Base-by-base conservation (phyloP, 208 protist genomes). In the Leishmania turanica region DNA sequence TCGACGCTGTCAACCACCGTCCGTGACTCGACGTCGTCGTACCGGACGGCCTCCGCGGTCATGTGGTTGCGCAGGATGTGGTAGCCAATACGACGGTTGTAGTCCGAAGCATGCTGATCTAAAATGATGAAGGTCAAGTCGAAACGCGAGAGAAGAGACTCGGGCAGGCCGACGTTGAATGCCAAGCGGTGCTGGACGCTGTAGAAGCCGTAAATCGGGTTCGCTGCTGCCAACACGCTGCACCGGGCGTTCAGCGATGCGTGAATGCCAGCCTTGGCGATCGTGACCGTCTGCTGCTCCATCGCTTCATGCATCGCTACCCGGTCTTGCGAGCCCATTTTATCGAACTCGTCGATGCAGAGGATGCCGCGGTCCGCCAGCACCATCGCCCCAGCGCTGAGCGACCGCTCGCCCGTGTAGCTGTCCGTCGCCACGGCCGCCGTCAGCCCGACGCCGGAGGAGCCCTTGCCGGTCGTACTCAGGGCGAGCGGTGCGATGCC, bases 261-360 rank as follows among this genome's bases (percentile, higher is more conserved):
- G 86, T 99, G 99, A 74, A 99, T 99, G 77, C 99, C 99, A 6
- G 99, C 99, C 93, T 99, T 99, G 37, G 97, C 93, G 77, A 99
- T 99, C 3, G 99, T 99, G 2, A 99, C 99, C 0, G 99, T 99
- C 88, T 99, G 99, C 90, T 99, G 99, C 90, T 99, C 99, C 99
- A 99, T 99, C 34, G 99, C 99, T 91, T 99, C 98, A 89, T 99
- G 98, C 93, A 99, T 99, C 7, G 98, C 96, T n/a, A 98, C 95
- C 45, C 95, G 90, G 89, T 99, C 99, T 42, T 96, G 88, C 56
- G 98, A 90, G 60, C 84, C 91, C 99, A 99, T 99, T 91, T 99
- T 99, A 87, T 99, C 99, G 88, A 99, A 99, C 89, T 99, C 99
- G 89, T 99, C 99, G 75, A 99, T 99, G 89, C 99, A 99, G 31